These are phyloP conservation scores for Fraxinus latifolia DNA, from an alignment of 305 asterid species.

Conservation along the genomic window DNA sequence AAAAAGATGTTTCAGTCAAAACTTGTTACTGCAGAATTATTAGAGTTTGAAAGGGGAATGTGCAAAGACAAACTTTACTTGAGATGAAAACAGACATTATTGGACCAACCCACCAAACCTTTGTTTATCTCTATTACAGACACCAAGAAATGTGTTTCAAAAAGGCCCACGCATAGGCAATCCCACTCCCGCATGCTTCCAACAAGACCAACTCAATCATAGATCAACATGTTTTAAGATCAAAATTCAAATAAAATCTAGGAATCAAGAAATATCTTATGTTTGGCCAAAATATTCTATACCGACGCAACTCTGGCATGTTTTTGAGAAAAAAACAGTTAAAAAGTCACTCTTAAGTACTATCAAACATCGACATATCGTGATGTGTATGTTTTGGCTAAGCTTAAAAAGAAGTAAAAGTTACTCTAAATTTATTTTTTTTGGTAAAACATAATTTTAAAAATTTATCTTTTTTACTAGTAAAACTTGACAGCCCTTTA, in stretches of 20 bases:
- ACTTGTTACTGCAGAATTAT: not conserved
- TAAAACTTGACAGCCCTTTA: not conserved
- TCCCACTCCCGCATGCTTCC: not conserved
- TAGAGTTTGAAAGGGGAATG: not conserved
- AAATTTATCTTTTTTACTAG: not conserved
- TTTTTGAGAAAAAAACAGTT: not conserved
- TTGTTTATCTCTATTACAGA: not conserved
- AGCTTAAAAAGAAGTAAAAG: not conserved
- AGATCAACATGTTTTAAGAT: not conserved
- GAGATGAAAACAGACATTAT: not conserved
- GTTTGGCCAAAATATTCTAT: not conserved
- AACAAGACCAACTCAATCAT: conserved; percentile 15
- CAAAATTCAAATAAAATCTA: not conserved
- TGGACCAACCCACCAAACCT: conserved; percentile 6
- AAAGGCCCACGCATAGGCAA: not conserved
- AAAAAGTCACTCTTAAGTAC: not conserved
- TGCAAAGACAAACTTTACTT: not conserved
- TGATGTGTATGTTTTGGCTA: not conserved
- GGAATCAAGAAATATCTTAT: not conserved
- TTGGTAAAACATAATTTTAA: not conserved
- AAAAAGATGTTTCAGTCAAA: not conserved
- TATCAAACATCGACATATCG: not conserved
- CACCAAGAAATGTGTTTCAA: not conserved
- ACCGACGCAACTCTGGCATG: not conserved
- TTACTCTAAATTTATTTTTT: not conserved